Evolutionary conservation across 495 filamentous ascomycete species (phyloP), one percentile per base, ranked within the genome.

Genomic region (Cercophora scortea): DNA sequence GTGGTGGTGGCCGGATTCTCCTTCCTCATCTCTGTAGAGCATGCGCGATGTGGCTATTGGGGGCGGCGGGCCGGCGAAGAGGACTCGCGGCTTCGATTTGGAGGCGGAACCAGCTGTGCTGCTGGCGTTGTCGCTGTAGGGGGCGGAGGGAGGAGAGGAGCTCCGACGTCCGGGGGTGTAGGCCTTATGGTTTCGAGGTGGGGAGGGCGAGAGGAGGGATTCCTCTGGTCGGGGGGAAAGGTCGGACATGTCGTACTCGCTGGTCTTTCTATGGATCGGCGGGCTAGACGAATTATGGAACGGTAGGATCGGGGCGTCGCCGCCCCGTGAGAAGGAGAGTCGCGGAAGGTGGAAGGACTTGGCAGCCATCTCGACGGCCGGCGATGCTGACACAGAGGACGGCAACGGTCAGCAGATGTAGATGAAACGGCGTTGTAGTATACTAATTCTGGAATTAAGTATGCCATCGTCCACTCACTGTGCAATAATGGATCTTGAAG

Each of bases 191-290:
- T 12, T 42, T 2, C 44, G 47, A 2, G 12, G 16, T 6, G 41
- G 45, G 6, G 58, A 53, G 35, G 54, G 45, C 8, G 56, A 53
- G 4, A 71, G 58, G 13, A 71, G 52, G 6, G 51, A 59, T 45
- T 73, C 58, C 34, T 73, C 70, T 8, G 72, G 64, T 44, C 60
- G 61, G 2, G 73, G 72, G 8, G 71, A 72, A 6, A 76, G 60
- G 6, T 75, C 68, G 19, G 61, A 53, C 16, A 76, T 57, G 48
- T 70, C 62, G 57, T 74, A 71, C 49, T 74, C 72, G 63, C 63
- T 68, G 17, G 63, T 47, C 59, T 68, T 61, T 51, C 61, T 65
- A 41, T 60, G 63, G 15, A 66, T 48, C 15, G 60, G 50, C 16
- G 53, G 45, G 35, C 49, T 61, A 19, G 49, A 19, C 32, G 47